These are phyloP conservation scores for Fusarium subglutinans DNA, from an alignment of 2,329 filamentous ascomycete species.

Conservation along the genomic window DNA sequence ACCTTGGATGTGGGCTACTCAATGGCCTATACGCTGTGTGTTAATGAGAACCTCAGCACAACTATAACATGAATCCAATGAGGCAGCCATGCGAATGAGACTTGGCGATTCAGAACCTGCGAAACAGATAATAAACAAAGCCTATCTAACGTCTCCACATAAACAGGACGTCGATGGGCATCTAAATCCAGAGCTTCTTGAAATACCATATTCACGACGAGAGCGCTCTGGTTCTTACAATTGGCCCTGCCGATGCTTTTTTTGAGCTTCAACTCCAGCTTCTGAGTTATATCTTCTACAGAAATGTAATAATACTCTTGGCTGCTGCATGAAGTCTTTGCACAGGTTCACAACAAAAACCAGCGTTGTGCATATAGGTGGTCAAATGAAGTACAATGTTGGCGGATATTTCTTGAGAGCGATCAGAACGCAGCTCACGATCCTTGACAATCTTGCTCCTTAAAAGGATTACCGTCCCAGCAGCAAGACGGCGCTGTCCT, in stretches of 20 bases:
- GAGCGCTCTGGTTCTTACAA: background rate
- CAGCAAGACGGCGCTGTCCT: background rate
- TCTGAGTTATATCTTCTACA: background rate
- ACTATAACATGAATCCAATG: background rate
- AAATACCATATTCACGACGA: background rate
- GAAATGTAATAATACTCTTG: too few relatives aligned
- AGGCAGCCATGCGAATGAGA: background rate
- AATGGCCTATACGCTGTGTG: background rate
- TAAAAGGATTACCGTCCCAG: background rate
- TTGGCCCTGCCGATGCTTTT: background rate
- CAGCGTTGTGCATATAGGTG: background rate
- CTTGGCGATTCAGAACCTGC: background rate
- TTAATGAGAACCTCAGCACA: background rate
- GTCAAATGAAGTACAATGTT: background rate
- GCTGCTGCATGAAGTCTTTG: background rate
- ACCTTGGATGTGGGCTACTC: background rate
- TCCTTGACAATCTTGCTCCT: background rate
- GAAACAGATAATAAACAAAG: background rate
- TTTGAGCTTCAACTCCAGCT: background rate
- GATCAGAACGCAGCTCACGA: background rate
- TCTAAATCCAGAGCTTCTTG: background rate
- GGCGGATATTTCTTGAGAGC: background rate
- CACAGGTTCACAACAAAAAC: background rate
- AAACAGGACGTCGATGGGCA: background rate
- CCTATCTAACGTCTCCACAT: background rate